Evolutionary conservation across 495 filamentous ascomycete species (phyloP), one percentile per base, ranked within the genome.

Genomic region (Penicillium canescens): DNA sequence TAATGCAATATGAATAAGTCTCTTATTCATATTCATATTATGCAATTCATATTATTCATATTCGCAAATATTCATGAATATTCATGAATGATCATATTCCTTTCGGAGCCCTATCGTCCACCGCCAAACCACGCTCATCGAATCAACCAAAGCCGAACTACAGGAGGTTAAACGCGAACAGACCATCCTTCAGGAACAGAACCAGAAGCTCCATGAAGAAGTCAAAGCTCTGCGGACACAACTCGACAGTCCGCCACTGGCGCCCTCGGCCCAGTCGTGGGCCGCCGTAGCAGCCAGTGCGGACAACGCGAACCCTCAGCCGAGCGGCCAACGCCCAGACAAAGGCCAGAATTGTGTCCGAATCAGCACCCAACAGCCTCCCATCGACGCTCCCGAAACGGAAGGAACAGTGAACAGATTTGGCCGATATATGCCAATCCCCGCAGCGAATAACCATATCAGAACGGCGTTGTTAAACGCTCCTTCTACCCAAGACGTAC

Each of bases 321-420:
- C 38, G 38, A 16, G 12, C 26, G n/a, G 8, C n/a, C 7, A 55
- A 49, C 10, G 43, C 28, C 40, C 54, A 13, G 50, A 54, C 33
- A 58, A 37, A 49, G 45, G 50, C 1, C 38, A 44, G 5, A 44
- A 58, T 18, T 58, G 40, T 35, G 13, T 58, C 40, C 50, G 34
- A 24, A 58, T 58, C 23, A 58, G 43, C 44, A 55, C 26, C 37
- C 28, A 65, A 46, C 52, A 54, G 42, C 45, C 54, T 12, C 54
- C 58, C 16, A 42, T 61, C 1, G 61, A 61, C 31, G 52, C 41
- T 40, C 56, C 55, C 54, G 57, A 65, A 61, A 54, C 14, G 18
- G 54, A 7, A 39, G 47, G 26, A 51, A 14, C 23, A 49, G 54
- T 1, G 49, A 52, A 42, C 56, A 61, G 28, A 1, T 65, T 61